Percentiles rank a stretch among this genome's conserved stretches.
phyloP scores from a whole-genome alignment of 805 yeast species.

The Millerozyma acaciae region DNA sequence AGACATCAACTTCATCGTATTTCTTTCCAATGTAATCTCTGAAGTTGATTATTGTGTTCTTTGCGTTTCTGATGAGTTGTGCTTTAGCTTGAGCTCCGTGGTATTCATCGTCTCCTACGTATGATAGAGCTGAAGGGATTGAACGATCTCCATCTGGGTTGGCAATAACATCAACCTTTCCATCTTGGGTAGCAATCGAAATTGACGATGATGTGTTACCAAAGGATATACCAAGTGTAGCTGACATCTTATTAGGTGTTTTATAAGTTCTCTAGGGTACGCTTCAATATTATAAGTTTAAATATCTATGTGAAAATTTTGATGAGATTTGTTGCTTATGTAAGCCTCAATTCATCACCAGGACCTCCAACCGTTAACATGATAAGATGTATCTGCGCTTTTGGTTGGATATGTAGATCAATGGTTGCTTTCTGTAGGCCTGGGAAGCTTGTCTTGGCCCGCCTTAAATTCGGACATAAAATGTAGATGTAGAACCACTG shows the following conservation, averaged over 20 bases:
- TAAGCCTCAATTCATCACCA: no score
- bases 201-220: conserved; percentile 96
- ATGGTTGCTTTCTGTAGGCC: no score
- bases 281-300: no score
- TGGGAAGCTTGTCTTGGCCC: no score
- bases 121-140: conserved; percentile 88
- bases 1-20: conserved; percentile 60
- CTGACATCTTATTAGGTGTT: no score
- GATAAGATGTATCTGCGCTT: no score
- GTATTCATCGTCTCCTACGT: conserved; percentile 92
- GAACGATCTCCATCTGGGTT: conserved; percentile 99
- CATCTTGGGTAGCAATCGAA: conserved; percentile 81
- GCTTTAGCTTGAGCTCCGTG: conserved; percentile 96
- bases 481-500: no score
- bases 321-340: conserved; percentile 5
- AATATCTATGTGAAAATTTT: conserved; percentile 8
- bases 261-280: conserved; percentile 4
- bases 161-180: conserved; percentile 94
- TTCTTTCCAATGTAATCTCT: conserved; percentile 86
- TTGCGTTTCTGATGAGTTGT: conserved; percentile 86
- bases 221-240: conserved; percentile 88
- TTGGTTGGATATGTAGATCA: no score
- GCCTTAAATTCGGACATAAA: no score
- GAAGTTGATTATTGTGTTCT: conserved; percentile 83
- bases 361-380: no score